Conservation (phyloP, 345 rosid species). For the Dimocarpus longan region DNA sequence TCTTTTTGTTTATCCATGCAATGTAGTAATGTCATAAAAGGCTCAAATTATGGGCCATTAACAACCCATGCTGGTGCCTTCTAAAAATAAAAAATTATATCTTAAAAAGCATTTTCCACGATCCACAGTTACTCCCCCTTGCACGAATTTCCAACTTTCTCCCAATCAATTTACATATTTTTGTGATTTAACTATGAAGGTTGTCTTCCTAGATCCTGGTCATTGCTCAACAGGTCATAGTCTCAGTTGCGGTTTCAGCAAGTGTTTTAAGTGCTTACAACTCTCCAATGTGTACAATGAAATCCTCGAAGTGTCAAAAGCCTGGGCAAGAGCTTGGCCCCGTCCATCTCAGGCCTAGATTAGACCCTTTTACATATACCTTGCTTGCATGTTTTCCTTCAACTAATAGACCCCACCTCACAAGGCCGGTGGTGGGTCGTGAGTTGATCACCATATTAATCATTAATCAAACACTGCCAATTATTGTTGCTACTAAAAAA, state of each 20-base stretch:
- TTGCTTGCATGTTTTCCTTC: not conserved
- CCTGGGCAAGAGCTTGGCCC: not conserved
- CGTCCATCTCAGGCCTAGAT: slow-evolving; percentile 11
- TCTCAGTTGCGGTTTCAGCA: not conserved
- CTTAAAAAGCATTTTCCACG: not conserved
- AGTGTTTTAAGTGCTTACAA: not conserved
- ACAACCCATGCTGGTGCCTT: not conserved
- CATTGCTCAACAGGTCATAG: not conserved
- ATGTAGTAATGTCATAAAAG: not conserved
- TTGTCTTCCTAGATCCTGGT: not conserved
- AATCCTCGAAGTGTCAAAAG: not conserved
- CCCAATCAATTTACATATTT: not conserved
- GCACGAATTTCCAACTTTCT: not conserved
- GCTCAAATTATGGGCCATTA: not conserved
- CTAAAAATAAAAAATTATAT: not conserved
- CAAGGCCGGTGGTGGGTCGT: slow-evolving; percentile 13
- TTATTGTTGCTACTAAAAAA: not conserved
- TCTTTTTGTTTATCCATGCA: not conserved
- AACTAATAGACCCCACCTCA: slow-evolving; percentile 16
- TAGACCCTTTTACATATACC: not conserved
- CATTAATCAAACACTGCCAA: not conserved
- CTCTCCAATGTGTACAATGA: not conserved
- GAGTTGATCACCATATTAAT: slow-evolving; percentile 15
- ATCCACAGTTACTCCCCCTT: not conserved
- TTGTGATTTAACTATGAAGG: no score